phyloP scores from a whole-genome alignment of 139 green algal species.

The Chlorella sp. region DNA sequence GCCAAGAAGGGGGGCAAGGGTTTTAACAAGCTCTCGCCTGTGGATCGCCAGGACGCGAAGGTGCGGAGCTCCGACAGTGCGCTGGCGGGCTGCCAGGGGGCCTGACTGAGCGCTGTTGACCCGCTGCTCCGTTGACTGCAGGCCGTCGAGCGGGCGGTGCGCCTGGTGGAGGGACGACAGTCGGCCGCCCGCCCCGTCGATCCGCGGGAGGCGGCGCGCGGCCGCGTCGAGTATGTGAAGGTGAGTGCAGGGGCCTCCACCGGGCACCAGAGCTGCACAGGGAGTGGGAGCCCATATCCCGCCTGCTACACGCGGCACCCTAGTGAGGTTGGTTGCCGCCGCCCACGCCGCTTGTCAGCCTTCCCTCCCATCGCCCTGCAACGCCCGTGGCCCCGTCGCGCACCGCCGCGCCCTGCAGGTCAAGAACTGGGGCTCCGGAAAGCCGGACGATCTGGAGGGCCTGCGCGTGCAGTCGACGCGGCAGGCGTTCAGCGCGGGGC shows the following conservation, averaged over 20 bases:
- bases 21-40: too few species aligned
- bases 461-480: background rate
- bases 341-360: background rate
- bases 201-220: slow-evolving; percentile 3
- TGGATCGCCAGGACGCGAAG: too few species aligned
- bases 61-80: too few species aligned
- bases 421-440: slow-evolving; percentile 25
- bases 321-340: background rate
- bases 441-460: slow-evolving; percentile 1
- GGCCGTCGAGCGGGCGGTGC: slow-evolving; percentile 19
- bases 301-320: background rate
- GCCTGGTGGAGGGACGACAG: background rate
- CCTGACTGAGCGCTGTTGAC: too few species aligned
- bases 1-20: too few species aligned
- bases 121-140: too few species aligned
- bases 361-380: background rate
- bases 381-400: too few species aligned
- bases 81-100: too few species aligned
- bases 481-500: background rate
- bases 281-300: background rate
- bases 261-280: background rate
- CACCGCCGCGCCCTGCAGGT: slow-evolving; percentile 3
- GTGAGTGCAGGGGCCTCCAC: background rate
- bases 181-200: slow-evolving; percentile 1
- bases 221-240: slow-evolving; percentile 17